phyloP scores from a whole-genome alignment of 768 basidiomycete species.

The Lentinus tigrinus region DNA sequence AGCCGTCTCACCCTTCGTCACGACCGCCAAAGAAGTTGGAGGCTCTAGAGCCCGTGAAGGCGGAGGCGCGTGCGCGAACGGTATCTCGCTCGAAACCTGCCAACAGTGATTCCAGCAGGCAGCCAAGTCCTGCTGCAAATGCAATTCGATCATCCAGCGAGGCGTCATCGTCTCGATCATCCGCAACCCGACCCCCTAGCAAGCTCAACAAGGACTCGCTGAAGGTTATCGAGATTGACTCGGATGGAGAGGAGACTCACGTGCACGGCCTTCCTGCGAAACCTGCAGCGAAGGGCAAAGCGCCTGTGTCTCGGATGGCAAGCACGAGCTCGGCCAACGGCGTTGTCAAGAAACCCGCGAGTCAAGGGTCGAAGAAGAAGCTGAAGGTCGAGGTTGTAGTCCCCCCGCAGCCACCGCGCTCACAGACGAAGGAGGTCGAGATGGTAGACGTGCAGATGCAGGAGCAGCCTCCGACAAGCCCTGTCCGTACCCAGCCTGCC shows the following conservation, averaged over 20 bases:
- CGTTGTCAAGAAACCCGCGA: conserved; percentile 2
- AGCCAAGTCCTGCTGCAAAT: conserved; percentile 1
- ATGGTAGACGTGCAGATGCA: conserved; percentile 1
- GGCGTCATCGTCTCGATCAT: conserved; percentile 1
- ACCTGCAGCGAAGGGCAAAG: background rate
- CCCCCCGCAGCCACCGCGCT: background rate
- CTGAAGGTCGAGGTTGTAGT: conserved; percentile 11
- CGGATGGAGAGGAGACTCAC: conserved; percentile 10
- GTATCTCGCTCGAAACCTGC: background rate
- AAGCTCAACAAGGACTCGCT: conserved; percentile 3
- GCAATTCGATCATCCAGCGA: background rate
- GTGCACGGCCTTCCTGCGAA: background rate
- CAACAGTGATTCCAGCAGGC: background rate
- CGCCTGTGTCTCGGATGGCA: background rate
- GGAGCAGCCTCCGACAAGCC: background rate
- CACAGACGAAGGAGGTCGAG: background rate
- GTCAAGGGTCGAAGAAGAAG: conserved; percentile 7
- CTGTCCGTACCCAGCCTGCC: background rate
- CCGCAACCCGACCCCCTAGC: background rate
- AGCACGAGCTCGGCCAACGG: background rate
- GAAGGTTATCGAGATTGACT: conserved; percentile 20
- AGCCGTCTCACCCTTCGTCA: background rate
- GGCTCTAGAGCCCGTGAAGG: no score
- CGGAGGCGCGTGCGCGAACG: background rate
- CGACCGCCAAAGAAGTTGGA: background rate